A percentile compares a stretch with the other conserved stretches of the same genome.
Conservation (phyloP, 2,329 filamentous ascomycete genomes). For the Clonostachys chloroleuca region DNA sequence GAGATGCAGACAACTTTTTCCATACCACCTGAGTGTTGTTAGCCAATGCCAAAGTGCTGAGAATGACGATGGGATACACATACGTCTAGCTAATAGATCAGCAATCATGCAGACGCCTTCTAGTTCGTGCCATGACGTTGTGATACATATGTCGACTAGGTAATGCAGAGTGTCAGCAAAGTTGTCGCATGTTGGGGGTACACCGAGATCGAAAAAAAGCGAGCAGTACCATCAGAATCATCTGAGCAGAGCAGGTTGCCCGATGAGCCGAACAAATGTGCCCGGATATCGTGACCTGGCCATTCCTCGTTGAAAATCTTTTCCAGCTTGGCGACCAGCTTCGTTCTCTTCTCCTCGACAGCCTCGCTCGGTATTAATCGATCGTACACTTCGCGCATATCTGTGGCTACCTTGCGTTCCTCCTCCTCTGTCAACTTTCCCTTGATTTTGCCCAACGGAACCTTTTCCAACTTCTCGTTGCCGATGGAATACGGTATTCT, state of each 20-base stretch:
- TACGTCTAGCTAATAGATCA: conserved; percentile 79
- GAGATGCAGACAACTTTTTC: conserved; percentile 92
- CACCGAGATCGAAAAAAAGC: background rate
- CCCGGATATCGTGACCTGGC: conserved; percentile 85
- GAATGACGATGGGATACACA: conserved; percentile 24
- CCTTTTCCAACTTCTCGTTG: conserved; percentile 69
- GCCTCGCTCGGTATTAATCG: conserved; percentile 76
- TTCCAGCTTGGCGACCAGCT: conserved; percentile 83
- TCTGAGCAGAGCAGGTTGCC: conserved; percentile 92
- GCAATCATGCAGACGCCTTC: conserved; percentile 90
- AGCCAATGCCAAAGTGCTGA: background rate
- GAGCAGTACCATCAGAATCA: conserved; percentile 77
- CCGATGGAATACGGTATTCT: conserved; percentile 91
- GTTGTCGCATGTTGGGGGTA: conserved; percentile 18
- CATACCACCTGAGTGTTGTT: conserved; percentile 75
- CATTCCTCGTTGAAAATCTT: conserved; percentile 84
- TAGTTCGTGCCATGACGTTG: conserved; percentile 80
- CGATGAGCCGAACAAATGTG: conserved; percentile 96
- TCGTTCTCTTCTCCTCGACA: conserved; percentile 70
- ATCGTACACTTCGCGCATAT: conserved; percentile 83
- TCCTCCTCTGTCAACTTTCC: conserved; percentile 66
- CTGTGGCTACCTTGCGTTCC: conserved; percentile 69
- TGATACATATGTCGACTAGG: conserved; percentile 90
- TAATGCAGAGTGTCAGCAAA: conserved; percentile 23
- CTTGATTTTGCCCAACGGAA: conserved; percentile 69